Evolutionary conservation across 768 basidiomycete species (phyloP).

Genomic region (Boletus eberwhitei): DNA sequence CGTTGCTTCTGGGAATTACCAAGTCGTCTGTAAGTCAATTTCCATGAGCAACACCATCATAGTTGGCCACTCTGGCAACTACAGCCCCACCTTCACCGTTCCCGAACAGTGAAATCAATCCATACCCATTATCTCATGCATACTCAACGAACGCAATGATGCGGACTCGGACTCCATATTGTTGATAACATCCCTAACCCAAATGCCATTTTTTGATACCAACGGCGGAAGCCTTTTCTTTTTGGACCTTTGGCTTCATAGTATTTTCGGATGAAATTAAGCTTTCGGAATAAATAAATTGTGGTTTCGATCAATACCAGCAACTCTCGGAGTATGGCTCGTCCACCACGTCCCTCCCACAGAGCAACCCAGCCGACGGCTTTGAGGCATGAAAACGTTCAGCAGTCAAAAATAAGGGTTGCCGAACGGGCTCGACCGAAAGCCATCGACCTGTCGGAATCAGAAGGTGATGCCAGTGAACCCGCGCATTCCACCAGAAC

Average conservation of each 20-base stretch:
- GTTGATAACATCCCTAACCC: background rate
- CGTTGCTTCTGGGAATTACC: slow-evolving; percentile 31
- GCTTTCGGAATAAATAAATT: background rate
- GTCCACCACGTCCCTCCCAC: slow-evolving; percentile 1
- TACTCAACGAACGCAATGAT: background rate
- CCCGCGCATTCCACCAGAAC: background rate
- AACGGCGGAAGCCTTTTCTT: background rate
- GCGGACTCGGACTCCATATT: background rate
- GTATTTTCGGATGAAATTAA: background rate
- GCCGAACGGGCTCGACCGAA: slow-evolving; percentile 15
- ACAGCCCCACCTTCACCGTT: slow-evolving; percentile 28
- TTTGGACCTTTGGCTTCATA: background rate
- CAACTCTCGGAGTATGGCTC: slow-evolving; percentile 4
- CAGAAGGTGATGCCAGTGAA: slow-evolving; percentile 1
- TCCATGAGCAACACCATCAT: background rate
- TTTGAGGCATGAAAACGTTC: background rate
- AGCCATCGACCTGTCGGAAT: slow-evolving; percentile 14
- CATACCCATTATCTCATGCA: background rate
- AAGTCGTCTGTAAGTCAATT: slow-evolving; percentile 29
- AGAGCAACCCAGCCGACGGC: background rate
- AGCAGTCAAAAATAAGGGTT: slow-evolving; percentile 1
- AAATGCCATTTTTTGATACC: background rate
- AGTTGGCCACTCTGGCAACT: slow-evolving; percentile 32
- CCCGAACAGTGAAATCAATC: background rate
- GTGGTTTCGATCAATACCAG: background rate